phyloP scores from a whole-genome alignment of 164 flowering plant species.

The Litsea cubeba region DNA sequence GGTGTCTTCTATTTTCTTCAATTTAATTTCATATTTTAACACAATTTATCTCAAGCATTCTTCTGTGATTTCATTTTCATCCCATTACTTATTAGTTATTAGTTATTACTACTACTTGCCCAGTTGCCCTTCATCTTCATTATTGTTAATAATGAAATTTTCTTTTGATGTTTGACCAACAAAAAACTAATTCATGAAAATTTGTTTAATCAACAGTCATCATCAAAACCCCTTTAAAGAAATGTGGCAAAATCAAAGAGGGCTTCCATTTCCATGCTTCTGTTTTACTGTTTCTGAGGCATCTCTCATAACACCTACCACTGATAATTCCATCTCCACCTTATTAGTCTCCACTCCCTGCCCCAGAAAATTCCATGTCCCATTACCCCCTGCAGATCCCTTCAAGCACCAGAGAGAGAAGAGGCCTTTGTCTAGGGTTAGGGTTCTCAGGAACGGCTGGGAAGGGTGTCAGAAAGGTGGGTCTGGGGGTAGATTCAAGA shows the following conservation, averaged over 20 bases:
- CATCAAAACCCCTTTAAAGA: slow-evolving; percentile 24
- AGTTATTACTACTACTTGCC: too few species aligned
- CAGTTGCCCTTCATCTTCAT: too few species aligned
- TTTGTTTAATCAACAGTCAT: slow-evolving; percentile 7
- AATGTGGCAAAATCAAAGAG: slow-evolving; percentile 7
- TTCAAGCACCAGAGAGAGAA: slow-evolving; percentile 3
- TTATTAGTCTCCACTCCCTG: slow-evolving; percentile 15
- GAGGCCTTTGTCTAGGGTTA: slow-evolving; percentile 12
- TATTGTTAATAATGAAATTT: too few species aligned
- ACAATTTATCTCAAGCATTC: too few species aligned
- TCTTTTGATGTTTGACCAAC: neutral
- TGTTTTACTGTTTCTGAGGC: slow-evolving; percentile 37
- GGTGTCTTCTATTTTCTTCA: too few species aligned
- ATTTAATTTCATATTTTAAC: too few species aligned
- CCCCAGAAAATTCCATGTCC: slow-evolving; percentile 26
- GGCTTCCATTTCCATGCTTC: slow-evolving; percentile 27
- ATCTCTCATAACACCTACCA: slow-evolving; percentile 57
- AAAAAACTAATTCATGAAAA: neutral
- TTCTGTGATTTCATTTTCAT: too few species aligned
- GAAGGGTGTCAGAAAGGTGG: slow-evolving; percentile 27
- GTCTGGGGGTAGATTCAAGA: slow-evolving; percentile 39
- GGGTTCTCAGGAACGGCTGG: slow-evolving; percentile 17
- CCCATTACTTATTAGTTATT: too few species aligned
- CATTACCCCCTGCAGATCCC: slow-evolving; percentile 9
- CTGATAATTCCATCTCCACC: slow-evolving; percentile 70